Conservation (phyloP, 306 rosid species). For the Vigna nakashimae region DNA sequence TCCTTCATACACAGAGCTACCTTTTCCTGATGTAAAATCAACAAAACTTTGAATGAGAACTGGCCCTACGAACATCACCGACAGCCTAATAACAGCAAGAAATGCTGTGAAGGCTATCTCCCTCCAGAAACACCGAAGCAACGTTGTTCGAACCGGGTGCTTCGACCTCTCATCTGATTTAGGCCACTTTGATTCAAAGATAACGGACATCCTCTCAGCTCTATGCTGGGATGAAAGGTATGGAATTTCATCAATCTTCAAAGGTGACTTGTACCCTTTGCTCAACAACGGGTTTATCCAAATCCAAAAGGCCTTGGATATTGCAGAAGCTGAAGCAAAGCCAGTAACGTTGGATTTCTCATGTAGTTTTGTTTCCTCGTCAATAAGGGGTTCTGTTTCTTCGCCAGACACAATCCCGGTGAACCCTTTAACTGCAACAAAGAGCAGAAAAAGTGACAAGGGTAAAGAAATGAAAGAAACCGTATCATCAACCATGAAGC, state of each 20-base stretch:
- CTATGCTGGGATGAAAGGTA: conserved; percentile 72
- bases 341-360: conserved; percentile 64
- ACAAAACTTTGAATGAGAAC: conserved; percentile 76
- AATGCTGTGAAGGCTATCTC: conserved; percentile 71
- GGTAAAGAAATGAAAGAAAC: conserved; percentile 68
- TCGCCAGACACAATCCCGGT: conserved; percentile 59
- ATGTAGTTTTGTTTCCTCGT: conserved; percentile 40
- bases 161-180: conserved; percentile 64
- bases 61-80: conserved; percentile 86
- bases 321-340: conserved; percentile 81
- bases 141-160: conserved; percentile 78
- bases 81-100: conserved; percentile 71
- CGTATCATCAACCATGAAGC: conserved; percentile 65
- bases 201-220: conserved; percentile 71
- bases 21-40: conserved; percentile 78
- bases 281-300: conserved; percentile 92
- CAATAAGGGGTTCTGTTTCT: conserved; percentile 39
- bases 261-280: conserved; percentile 74
- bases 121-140: conserved; percentile 86
- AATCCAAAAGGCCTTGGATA: conserved; percentile 80
- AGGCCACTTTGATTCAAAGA: conserved; percentile 87
- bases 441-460: conserved; percentile 59
- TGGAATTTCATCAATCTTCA: conserved; percentile 75
- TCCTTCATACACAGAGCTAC: conserved; percentile 82
- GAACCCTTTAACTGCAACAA: conserved; percentile 64